phyloP scores from a whole-genome alignment of 2,329 filamentous ascomycete species.

The Phyllosticta capitalensis region DNA sequence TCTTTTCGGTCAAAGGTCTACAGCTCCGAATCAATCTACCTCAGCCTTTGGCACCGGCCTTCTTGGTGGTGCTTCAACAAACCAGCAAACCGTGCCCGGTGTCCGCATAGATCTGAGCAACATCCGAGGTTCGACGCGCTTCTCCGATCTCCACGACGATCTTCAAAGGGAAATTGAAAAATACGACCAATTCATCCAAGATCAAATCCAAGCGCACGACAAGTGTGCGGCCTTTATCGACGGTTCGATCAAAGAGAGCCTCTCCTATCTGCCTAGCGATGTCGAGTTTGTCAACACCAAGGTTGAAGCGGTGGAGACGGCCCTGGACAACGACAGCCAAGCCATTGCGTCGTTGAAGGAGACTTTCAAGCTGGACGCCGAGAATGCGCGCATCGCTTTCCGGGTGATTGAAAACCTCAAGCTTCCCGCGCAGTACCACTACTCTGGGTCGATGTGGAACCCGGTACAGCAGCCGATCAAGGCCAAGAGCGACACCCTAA shows the following conservation, averaged over 20 bases:
- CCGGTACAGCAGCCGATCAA: conserved; percentile 20
- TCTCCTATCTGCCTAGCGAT: conserved; percentile 56
- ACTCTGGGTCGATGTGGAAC: conserved; percentile 24
- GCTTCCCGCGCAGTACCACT: conserved; percentile 56
- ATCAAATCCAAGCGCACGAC: conserved; percentile 66
- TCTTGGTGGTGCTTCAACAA: not conserved
- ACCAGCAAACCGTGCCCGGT: conserved; percentile 7
- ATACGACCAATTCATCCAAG: conserved; percentile 71
- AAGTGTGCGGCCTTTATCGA: conserved; percentile 58
- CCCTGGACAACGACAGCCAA: conserved; percentile 53
- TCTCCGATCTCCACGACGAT: conserved; percentile 77
- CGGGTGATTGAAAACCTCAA: conserved; percentile 66
- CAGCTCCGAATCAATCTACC: conserved; percentile 2
- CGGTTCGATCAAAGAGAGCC: conserved; percentile 39
- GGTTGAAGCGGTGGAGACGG: conserved; percentile 53
- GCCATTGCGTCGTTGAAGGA: conserved; percentile 49
- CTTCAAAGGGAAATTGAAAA: conserved; percentile 68
- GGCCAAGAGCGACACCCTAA: conserved; percentile 12
- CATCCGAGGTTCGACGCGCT: conserved; percentile 77
- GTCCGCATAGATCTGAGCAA: conserved; percentile 11
- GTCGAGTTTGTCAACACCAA: conserved; percentile 54
- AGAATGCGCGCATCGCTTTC: conserved; percentile 62
- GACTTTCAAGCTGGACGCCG: conserved; percentile 54
- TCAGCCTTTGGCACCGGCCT: conserved; percentile 1
- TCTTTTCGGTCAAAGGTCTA: not conserved